phyloP scores from a whole-genome alignment of 1,139 yeast species.

The Yamadazyma mexicana region DNA sequence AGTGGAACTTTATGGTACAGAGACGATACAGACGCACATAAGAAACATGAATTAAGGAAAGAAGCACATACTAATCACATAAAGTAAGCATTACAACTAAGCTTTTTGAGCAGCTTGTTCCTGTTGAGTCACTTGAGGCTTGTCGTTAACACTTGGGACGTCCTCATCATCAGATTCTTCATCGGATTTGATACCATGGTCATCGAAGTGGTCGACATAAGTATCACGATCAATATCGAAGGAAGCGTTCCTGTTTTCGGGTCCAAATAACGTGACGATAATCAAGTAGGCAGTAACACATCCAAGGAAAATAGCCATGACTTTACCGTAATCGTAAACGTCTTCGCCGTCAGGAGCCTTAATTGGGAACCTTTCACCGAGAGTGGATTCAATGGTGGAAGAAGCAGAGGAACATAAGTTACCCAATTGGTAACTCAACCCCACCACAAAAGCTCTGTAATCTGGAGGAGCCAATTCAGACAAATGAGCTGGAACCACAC shows the following conservation, averaged over 20 bases:
- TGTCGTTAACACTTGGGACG: not conserved
- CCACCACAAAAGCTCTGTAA: conserved; percentile 70
- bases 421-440: conserved; percentile 81
- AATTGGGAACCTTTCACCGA: conserved; percentile 66
- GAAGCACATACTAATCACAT: too few species aligned
- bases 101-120: not conserved
- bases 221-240: conserved; percentile 27
- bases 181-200: conserved; percentile 12
- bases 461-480: conserved; percentile 78
- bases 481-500: conserved; percentile 76
- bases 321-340: conserved; percentile 39
- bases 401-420: conserved; percentile 82
- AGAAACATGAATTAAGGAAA: too few species aligned
- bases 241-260: conserved; percentile 60
- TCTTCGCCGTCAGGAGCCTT: conserved; percentile 13
- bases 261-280: conserved; percentile 64
- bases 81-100: too few species aligned
- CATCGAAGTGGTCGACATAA: conserved; percentile 15
- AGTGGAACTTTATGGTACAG: too few species aligned
- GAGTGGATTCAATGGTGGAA: conserved; percentile 75
- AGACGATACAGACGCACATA: too few species aligned
- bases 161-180: conserved; percentile 10
- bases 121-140: conserved; percentile 1
- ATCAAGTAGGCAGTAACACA: conserved; percentile 69
- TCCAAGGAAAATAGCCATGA: conserved; percentile 83